Percentiles rank a stretch among this genome's conserved stretches.
Conservation (phyloP, 169 alveolate genomes). For the Plasmodium cynomolgi region DNA sequence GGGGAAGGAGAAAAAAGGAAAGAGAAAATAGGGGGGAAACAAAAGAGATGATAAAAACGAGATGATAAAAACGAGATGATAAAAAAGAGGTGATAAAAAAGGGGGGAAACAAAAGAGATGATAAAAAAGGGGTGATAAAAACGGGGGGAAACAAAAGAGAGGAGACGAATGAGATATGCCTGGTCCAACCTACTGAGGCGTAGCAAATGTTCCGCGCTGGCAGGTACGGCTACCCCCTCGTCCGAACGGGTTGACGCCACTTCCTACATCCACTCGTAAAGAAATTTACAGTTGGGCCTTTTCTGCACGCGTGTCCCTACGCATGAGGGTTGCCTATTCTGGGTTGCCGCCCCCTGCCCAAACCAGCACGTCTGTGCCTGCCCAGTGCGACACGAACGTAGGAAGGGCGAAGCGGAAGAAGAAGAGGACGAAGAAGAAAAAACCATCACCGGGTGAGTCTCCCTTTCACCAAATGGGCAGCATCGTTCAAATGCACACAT, state of each 20-base stretch:
- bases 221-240: neutral
- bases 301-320: neutral
- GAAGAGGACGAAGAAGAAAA: no score
- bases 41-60: neutral
- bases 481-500: no score
- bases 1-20: neutral
- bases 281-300: neutral
- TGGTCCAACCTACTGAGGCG: neutral
- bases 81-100: no score
- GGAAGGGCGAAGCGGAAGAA: no score
- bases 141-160: neutral
- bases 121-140: no score
- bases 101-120: neutral
- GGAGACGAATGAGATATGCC: neutral
- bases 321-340: neutral
- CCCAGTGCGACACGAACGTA: no score
- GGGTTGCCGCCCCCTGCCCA: no score
- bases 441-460: no score
- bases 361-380: neutral
- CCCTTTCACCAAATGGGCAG: no score
- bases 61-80: no score
- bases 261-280: no score
- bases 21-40: neutral
- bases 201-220: neutral
- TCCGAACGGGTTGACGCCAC: neutral